A percentile compares a stretch with the other conserved stretches of the same genome.
Evolutionary conservation across 257 asterid genomes (phyloP).

Genomic region (Penstemon eatonii): DNA sequence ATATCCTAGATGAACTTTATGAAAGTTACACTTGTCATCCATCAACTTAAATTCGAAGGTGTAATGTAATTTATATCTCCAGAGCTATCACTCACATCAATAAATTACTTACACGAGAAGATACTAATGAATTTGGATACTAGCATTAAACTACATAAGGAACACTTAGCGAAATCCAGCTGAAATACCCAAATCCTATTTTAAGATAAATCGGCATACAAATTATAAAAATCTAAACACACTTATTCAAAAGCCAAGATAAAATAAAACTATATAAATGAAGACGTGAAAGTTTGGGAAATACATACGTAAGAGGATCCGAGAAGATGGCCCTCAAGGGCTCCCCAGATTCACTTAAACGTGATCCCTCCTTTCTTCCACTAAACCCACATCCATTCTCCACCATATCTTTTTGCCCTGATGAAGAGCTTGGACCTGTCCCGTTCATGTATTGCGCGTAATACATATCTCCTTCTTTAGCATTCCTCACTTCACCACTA

Average conservation of each 20-base stretch:
- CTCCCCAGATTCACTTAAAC: conserved; percentile 63
- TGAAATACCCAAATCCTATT: neutral
- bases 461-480: conserved; percentile 49
- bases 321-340: conserved; percentile 72
- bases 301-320: conserved; percentile 83
- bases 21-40: too few species aligned
- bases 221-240: neutral
- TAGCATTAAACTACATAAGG: conserved; percentile 1
- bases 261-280: neutral
- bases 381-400: conserved; percentile 72
- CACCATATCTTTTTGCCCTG: conserved; percentile 52
- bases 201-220: neutral
- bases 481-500: conserved; percentile 48
- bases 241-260: neutral
- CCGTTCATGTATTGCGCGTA: conserved; percentile 57
- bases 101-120: conserved; percentile 12
- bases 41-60: too few species aligned
- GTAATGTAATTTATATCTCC: neutral
- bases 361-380: conserved; percentile 65
- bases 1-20: too few species aligned
- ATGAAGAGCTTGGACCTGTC: conserved; percentile 52
- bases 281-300: neutral
- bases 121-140: neutral
- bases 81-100: neutral
- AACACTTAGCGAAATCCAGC: conserved; percentile 21